phyloP scores from a whole-genome alignment of 2,329 filamentous ascomycete genomes.

The Capronia epimyces region DNA sequence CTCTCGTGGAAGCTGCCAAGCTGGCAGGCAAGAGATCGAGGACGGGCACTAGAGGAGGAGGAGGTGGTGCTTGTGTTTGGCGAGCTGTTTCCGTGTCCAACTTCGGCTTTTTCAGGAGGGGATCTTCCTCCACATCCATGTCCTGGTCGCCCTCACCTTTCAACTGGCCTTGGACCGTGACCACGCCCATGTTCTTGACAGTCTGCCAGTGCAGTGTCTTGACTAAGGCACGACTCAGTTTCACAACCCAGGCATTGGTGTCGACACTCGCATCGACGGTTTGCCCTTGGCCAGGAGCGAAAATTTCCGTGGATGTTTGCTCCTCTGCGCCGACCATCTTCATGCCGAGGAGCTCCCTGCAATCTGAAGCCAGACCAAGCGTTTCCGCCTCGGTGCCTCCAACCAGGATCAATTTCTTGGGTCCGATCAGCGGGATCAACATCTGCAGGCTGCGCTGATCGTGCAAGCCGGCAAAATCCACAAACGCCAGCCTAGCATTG shows the following conservation, averaged over 20 bases:
- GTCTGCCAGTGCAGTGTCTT: conserved; percentile 92
- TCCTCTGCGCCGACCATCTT: conserved; percentile 42
- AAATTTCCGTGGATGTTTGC: conserved; percentile 59
- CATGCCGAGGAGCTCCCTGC: conserved; percentile 58
- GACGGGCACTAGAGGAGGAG: conserved; percentile 39
- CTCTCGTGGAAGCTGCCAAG: conserved; percentile 66
- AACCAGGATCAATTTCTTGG: conserved; percentile 89
- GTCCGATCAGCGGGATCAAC: conserved; percentile 88
- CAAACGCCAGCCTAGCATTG: conserved; percentile 72
- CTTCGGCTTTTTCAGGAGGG: conserved; percentile 47
- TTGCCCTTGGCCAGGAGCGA: conserved; percentile 69
- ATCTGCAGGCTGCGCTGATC: conserved; percentile 92
- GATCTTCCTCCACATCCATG: conserved; percentile 42
- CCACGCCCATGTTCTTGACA: conserved; percentile 80
- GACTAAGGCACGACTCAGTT: conserved; percentile 76
- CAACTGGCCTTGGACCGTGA: conserved; percentile 77
- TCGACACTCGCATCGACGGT: conserved; percentile 87
- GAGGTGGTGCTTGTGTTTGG: conserved; percentile 7
- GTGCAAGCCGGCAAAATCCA: conserved; percentile 89
- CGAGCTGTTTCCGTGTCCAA: conserved; percentile 42
- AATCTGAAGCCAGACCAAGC: conserved; percentile 69
- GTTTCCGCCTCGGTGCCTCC: conserved; percentile 77
- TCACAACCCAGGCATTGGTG: conserved; percentile 95
- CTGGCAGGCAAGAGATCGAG: conserved; percentile 56
- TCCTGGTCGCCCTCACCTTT: conserved; percentile 44